Base-by-base conservation (phyloP, 768 basidiomycete species). In the Termitomyces sp. region DNA sequence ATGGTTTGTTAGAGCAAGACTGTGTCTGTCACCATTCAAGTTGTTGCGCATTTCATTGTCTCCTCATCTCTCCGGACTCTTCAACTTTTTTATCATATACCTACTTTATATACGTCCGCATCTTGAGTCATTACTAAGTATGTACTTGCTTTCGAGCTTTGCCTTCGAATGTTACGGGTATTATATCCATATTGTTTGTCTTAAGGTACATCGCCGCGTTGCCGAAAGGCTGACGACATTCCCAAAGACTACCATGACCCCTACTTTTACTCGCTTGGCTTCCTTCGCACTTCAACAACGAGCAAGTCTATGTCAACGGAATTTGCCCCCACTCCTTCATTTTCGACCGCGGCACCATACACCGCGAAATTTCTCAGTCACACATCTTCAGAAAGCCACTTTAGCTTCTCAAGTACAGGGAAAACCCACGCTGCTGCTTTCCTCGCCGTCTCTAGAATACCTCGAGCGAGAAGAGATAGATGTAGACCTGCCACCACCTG, bases 391-490 rank as follows among this genome's bases (percentile, higher is more conserved):
- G 38, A 61, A 57, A 36, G 74, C 82, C 15, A 76, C 79, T 1
- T 59, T 80, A 25, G 76, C 81, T 0, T 65, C 76, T 14, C 76
- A 80, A 17, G 75, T 78, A n/a, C 77, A 79, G 9, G 70, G 79
- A 6, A 70, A 81, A 36, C 79, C 76, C n/a, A 83, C 84, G 10
- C 66, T 79, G 5, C 73, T 86, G 1, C 72, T 86, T 14, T 72
- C 74, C 32, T 76, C 80, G 2, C 88, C 88, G 1, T 81, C 85
- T 0, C 70, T 69, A 12, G 75, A 81, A 60, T 82, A 86, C 50
- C 72, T 90, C 15, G 79, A 86, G 42, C 73, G 79, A 37, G 84
- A 85, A 63, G 88, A 89, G 62, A 72, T 90, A 2, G 86, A 90
- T 48, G 79, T 85, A 2, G 85, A 89, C 25, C 69, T 86, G 12